Percentiles rank a stretch among this genome's conserved stretches.
Evolutionary conservation across 2,329 filamentous ascomycete genomes (phyloP).

Genomic region (Aspergillus jensenii): DNA sequence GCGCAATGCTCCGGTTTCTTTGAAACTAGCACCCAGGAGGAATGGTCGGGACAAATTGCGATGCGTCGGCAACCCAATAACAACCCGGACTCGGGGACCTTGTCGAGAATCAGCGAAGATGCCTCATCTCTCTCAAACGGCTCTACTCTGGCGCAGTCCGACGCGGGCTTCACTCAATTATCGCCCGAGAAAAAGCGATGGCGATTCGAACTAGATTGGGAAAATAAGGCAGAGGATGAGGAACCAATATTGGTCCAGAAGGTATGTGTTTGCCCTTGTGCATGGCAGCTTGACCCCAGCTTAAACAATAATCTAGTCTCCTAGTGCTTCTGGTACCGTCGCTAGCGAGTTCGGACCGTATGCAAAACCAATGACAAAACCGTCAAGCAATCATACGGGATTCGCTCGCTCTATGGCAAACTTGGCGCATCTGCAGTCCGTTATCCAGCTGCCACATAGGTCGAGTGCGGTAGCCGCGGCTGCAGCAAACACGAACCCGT

Average conservation of each 20-base stretch:
- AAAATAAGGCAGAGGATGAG: constrained; percentile 66
- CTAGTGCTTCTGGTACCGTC: constrained; percentile 55
- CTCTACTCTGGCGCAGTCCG: constrained; percentile 38
- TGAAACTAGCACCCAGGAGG: constrained; percentile 72
- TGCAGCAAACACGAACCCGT: constrained; percentile 8
- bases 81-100: constrained; percentile 38
- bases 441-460: constrained; percentile 50
- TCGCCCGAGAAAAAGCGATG: constrained; percentile 62
- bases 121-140: constrained; percentile 35
- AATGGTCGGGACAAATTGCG: constrained; percentile 61
- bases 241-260: constrained; percentile 86
- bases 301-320: constrained; percentile 25
- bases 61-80: constrained; percentile 40
- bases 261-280: constrained; percentile 47
- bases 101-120: constrained; percentile 38
- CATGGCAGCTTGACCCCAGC: neutral
- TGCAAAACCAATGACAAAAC: constrained; percentile 62
- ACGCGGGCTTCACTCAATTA: constrained; percentile 41
- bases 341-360: constrained; percentile 48
- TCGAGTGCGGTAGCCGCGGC: constrained; percentile 46
- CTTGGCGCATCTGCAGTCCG: constrained; percentile 59
- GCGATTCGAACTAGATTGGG: constrained; percentile 85
- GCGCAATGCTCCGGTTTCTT: constrained; percentile 93
- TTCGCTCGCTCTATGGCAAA: constrained; percentile 91
- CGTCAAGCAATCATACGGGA: constrained; percentile 59